A percentile compares a stretch with the other conserved stretches of the same genome.
Conservation (phyloP, 441 rosid species). For the Gossypium gossypioides region DNA sequence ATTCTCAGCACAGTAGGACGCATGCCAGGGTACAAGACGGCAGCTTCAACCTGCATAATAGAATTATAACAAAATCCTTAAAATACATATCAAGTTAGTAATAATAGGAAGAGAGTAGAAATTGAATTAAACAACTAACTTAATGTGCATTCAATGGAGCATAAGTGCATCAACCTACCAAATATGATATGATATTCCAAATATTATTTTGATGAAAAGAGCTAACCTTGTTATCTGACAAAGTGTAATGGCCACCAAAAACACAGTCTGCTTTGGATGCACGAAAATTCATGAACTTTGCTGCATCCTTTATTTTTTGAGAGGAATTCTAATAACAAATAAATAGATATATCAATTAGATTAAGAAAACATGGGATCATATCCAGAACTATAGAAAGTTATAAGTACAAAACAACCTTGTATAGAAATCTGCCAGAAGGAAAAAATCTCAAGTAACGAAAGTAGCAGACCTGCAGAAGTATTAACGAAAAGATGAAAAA, state of each 20-base stretch:
- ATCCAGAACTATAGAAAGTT: not conserved
- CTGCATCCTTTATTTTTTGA: slow-evolving; percentile 73
- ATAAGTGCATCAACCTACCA: not conserved
- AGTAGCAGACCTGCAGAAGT: slow-evolving; percentile 70
- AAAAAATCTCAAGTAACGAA: slow-evolving; percentile 71
- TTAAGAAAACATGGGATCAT: not conserved
- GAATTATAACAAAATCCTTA: not conserved
- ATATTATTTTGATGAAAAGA: slow-evolving; percentile 1
- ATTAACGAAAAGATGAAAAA: slow-evolving; percentile 1
- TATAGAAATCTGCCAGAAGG: slow-evolving; percentile 87
- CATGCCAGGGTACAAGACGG: slow-evolving; percentile 68
- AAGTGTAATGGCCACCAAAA: slow-evolving; percentile 59
- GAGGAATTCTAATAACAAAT: slow-evolving; percentile 54
- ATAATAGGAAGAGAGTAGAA: not conserved
- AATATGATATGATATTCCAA: not conserved
- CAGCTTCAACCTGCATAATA: slow-evolving; percentile 65
- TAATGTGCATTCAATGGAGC: not conserved
- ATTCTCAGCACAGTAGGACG: slow-evolving; percentile 71
- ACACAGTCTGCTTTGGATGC: slow-evolving; percentile 57
- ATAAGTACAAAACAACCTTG: slow-evolving; percentile 42
- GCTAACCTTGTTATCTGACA: slow-evolving; percentile 68
- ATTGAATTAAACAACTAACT: not conserved
- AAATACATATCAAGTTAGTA: not conserved
- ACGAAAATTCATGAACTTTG: slow-evolving; percentile 64
- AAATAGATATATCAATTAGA: slow-evolving; percentile 9